Conservation (phyloP, 164 flowering plant genomes). For the Vitis rotundifolia region DNA sequence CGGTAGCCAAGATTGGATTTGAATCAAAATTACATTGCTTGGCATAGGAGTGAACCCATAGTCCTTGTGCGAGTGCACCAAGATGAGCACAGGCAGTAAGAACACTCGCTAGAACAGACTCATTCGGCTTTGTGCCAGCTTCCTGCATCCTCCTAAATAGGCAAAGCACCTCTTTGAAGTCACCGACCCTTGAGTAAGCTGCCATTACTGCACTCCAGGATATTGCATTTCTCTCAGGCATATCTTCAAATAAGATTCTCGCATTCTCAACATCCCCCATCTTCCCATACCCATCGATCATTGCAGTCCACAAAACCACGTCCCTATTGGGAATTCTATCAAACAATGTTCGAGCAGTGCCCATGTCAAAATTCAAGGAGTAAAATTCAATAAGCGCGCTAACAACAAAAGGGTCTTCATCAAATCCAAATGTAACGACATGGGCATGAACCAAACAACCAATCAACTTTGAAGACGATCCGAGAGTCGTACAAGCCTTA, state of each 20-base stretch:
- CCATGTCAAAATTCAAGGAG: conserved; percentile 37
- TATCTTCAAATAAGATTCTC: conserved; percentile 48
- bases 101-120: conserved; percentile 53
- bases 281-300: conserved; percentile 73
- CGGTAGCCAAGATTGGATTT: conserved; percentile 58
- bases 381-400: conserved; percentile 59
- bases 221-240: conserved; percentile 57
- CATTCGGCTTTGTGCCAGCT: conserved; percentile 46
- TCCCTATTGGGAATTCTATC: conserved; percentile 46
- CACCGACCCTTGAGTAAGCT: conserved; percentile 43
- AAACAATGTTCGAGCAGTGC: conserved; percentile 47
- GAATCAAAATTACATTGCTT: conserved; percentile 27
- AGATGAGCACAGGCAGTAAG: conserved; percentile 68
- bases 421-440: conserved; percentile 45
- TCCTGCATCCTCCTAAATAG: conserved; percentile 56
- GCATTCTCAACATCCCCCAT: conserved; percentile 49
- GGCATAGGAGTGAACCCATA: conserved; percentile 59
- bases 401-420: conserved; percentile 46
- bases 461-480: conserved; percentile 11
- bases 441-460: conserved; percentile 65
- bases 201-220: conserved; percentile 77
- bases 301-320: conserved; percentile 67
- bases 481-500: conserved; percentile 46
- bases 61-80: conserved; percentile 67
- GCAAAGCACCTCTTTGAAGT: conserved; percentile 51